Conservation (phyloP, 176 grass and related monocot species). For the Oryza australiensis region DNA sequence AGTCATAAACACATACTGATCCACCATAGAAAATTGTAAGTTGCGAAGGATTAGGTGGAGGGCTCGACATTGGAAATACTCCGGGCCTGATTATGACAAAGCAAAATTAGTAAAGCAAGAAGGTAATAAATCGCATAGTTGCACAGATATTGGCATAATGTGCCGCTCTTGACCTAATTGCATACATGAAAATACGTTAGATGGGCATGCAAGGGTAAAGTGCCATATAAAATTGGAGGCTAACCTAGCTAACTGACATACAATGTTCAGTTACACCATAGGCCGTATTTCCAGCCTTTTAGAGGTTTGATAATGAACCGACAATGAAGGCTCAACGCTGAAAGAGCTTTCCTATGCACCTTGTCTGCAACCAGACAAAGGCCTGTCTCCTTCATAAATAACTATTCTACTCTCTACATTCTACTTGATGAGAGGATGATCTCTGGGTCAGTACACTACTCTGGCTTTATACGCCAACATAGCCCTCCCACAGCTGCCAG, state of each 20-base stretch:
- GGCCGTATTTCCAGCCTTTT: background rate
- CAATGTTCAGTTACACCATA: background rate
- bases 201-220: background rate
- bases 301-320: background rate
- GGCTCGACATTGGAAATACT: conserved; percentile 43
- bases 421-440: background rate
- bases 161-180: background rate
- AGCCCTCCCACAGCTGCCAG: background rate
- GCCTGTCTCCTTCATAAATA: background rate
- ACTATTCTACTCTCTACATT: background rate
- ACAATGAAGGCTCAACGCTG: background rate
- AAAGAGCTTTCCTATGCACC: conserved; percentile 13
- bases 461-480: background rate
- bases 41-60: conserved; percentile 42
- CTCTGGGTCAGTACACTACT: background rate
- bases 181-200: background rate
- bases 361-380: background rate
- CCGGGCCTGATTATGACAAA: conserved; percentile 47
- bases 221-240: background rate
- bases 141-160: background rate
- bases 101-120: conserved; percentile 15
- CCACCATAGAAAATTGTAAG: conserved; percentile 94
- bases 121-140: conserved; percentile 7
- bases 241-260: background rate
- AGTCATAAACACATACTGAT: conserved; percentile 80